Base-by-base conservation (phyloP, 176 grass and related monocot species). In the Ampelocalamus luodianensis region DNA sequence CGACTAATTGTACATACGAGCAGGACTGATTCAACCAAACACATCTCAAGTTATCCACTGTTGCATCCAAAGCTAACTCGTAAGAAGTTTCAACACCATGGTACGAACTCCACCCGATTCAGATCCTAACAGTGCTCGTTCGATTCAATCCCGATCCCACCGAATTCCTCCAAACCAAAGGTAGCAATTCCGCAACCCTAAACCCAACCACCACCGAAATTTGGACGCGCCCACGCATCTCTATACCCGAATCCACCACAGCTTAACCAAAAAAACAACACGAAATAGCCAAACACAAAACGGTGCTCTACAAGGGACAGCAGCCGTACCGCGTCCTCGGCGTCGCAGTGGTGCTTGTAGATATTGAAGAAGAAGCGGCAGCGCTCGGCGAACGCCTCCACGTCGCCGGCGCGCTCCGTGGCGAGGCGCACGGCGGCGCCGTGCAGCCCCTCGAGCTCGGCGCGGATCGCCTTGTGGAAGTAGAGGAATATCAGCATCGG, bases 311-410 rank as follows among this genome's bases (percentile, higher is more conserved):
- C 29, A 60, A 4, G 56, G 63, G 87, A 50, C 23, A 74, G 66
- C 76, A 60, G 44, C 76, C 81, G 54, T 96, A 99, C 96, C 85
- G 91, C 90, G 78, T 99, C 96, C 86, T 99, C 96, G 56, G 96
- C 97, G 74, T 99, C 86, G 89, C 93, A 99, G 83, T 99, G 97
- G 85, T 96, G 91, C 71, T 96, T 94, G 79, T 99, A 99, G 76
- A 99, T 94, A 86, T 77, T 89, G 83, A 96, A 89, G 81, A 99
- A 85, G 82, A 94, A 99, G 70, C 88, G 88, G 90, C 91, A 99
- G 61, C 90, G 92, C 59, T 76, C 81, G 44, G 93, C 88, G 8
- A 99, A 50, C 34, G 73, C 83, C 10, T 6, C 72, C 56, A 99
- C 88, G 60, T 96, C 93, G 69, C 91, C 93, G 7, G 81, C 61